These are phyloP conservation scores for Orychophragmus violaceus DNA, from an alignment of 345 rosid genomes.

Conservation along the genomic window DNA sequence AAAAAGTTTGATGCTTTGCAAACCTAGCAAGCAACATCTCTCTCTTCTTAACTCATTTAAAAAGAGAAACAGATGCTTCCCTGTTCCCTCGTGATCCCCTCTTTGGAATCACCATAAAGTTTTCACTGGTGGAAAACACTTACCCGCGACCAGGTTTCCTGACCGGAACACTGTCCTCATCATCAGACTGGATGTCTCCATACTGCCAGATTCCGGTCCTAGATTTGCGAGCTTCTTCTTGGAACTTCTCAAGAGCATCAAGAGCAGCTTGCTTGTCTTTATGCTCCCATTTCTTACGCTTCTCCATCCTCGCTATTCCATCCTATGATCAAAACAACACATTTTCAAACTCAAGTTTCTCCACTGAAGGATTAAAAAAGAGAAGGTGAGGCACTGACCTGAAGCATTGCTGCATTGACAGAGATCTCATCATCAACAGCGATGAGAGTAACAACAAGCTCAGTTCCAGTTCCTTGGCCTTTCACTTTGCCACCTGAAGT, in stretches of 20 bases:
- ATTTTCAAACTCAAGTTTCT: constrained; percentile 1
- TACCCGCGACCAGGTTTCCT: constrained; percentile 65
- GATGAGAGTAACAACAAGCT: constrained; percentile 60
- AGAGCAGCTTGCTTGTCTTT: constrained; percentile 61
- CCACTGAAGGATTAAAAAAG: not conserved
- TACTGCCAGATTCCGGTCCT: constrained; percentile 88
- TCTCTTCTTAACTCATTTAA: constrained; percentile 7
- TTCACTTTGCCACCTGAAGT: constrained; percentile 81
- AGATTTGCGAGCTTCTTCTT: constrained; percentile 64
- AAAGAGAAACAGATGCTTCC: constrained; percentile 19
- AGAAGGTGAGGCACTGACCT: constrained; percentile 40
- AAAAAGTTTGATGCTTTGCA: constrained; percentile 21
- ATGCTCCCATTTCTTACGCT: constrained; percentile 71
- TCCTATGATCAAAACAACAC: constrained; percentile 46
- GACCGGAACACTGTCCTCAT: constrained; percentile 66
- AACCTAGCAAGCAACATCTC: constrained; percentile 15
- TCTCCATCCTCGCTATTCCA: constrained; percentile 90
- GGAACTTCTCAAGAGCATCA: constrained; percentile 67
- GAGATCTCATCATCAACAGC: constrained; percentile 73
- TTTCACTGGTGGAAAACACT: constrained; percentile 9
- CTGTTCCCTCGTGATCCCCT: constrained; percentile 16
- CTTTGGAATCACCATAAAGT: constrained; percentile 1
- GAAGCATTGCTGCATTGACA: constrained; percentile 77
- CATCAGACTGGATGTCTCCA: constrained; percentile 90
- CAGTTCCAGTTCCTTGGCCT: constrained; percentile 90